Conservation (phyloP, 2,329 filamentous ascomycete species). For the Phyllachora maydis region DNA sequence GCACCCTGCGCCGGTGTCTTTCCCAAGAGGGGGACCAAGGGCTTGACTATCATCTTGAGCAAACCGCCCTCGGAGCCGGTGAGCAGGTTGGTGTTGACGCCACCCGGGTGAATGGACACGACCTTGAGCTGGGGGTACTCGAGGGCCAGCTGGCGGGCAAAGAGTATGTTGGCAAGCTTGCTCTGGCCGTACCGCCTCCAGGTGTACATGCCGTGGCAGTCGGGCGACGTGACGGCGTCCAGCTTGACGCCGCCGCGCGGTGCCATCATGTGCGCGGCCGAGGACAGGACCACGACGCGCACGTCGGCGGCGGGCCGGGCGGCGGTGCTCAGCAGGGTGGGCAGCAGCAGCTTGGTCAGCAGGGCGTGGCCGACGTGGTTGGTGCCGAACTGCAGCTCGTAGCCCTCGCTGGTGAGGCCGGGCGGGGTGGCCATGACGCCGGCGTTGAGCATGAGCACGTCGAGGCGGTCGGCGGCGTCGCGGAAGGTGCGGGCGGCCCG, state of each 20-base stretch:
- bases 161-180: slow-evolving; percentile 14
- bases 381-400: slow-evolving; percentile 23
- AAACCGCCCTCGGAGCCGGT: slow-evolving; percentile 1
- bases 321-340: slow-evolving; percentile 7
- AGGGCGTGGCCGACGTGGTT: slow-evolving; percentile 25
- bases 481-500: slow-evolving; percentile 16
- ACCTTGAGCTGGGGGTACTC: slow-evolving; percentile 9
- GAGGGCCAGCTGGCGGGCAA: slow-evolving; percentile 10
- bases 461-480: slow-evolving; percentile 11
- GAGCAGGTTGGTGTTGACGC: slow-evolving; percentile 8
- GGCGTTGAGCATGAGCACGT: slow-evolving; percentile 24
- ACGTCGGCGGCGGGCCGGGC: slow-evolving; percentile 4
- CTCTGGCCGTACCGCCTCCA: slow-evolving; percentile 11
- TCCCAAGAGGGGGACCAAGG: slow-evolving; percentile 1
- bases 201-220: slow-evolving; percentile 2
- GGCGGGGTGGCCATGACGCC: slow-evolving; percentile 18
- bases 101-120: slow-evolving; percentile 10
- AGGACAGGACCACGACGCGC: slow-evolving; percentile 8
- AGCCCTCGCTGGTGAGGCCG: slow-evolving; percentile 17
- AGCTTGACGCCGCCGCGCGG: slow-evolving; percentile 4
- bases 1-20: slow-evolving; percentile 10
- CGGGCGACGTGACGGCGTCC: slow-evolving; percentile 1
- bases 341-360: slow-evolving; percentile 15
- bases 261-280: slow-evolving; percentile 2
- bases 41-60: slow-evolving; percentile 1